Evolutionary conservation across 768 basidiomycete species (phyloP).

Genomic region (Tremella yokohamensis): DNA sequence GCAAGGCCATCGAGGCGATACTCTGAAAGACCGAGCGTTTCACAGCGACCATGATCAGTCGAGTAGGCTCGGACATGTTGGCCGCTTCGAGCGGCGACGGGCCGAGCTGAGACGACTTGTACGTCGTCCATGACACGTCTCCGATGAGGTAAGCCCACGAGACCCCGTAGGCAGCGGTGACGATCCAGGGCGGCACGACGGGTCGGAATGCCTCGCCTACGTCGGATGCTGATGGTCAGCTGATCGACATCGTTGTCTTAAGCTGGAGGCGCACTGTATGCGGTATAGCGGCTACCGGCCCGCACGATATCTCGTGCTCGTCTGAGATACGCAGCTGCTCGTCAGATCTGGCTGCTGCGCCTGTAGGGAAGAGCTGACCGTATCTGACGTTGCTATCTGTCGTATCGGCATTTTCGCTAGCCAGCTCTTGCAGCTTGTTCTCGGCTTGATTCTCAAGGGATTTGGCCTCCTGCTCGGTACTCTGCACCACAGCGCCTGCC

Average conservation of each 20-base stretch:
- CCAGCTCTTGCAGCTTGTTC: constrained; percentile 1
- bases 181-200: constrained; percentile 45
- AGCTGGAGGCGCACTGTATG: constrained; percentile 37
- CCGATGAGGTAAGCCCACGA: constrained; percentile 52
- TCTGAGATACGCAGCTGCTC: constrained; percentile 49
- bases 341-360: neutral
- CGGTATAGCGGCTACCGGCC: constrained; percentile 49
- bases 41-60: constrained; percentile 46
- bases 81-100: constrained; percentile 49
- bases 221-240: constrained; percentile 37
- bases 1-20: constrained; percentile 51
- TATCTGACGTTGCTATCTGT: constrained; percentile 50
- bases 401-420: constrained; percentile 37
- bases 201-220: constrained; percentile 52
- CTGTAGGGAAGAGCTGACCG: constrained; percentile 25
- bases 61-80: constrained; percentile 47
- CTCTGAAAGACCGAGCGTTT: constrained; percentile 51
- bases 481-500: neutral
- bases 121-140: constrained; percentile 52
- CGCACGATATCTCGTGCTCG: constrained; percentile 46
- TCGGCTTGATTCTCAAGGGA: too few species aligned
- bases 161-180: constrained; percentile 49
- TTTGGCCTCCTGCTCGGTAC: neutral
- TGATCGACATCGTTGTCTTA: neutral
- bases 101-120: constrained; percentile 50